Conservation (phyloP, 2,329 filamentous ascomycete species). For the Thielaviopsis ethacetica region DNA sequence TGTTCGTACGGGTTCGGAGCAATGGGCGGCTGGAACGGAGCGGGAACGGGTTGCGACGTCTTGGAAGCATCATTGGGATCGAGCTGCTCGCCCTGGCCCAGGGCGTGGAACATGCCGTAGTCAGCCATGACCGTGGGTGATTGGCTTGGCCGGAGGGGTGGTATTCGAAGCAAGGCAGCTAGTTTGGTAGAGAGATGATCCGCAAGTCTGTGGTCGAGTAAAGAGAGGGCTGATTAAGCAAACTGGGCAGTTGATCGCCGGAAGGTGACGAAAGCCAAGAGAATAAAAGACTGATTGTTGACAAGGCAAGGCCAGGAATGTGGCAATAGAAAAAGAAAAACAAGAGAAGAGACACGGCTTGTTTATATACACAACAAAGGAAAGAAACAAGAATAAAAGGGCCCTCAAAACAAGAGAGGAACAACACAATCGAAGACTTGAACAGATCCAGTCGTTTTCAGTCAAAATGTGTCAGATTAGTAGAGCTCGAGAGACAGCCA, state of each 20-base stretch:
- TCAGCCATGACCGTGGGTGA: slow-evolving; percentile 29
- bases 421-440: not conserved
- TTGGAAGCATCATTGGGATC: slow-evolving; percentile 38
- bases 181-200: not conserved
- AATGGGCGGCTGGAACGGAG: slow-evolving; percentile 40
- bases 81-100: slow-evolving; percentile 37
- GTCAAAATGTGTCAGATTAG: not conserved
- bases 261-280: too few species aligned
- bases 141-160: not conserved
- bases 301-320: not conserved
- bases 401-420: not conserved
- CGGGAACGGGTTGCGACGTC: slow-evolving; percentile 31
- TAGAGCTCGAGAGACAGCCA: not conserved
- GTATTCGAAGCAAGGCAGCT: not conserved
- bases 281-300: not conserved
- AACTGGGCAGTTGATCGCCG: not conserved
- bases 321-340: not conserved
- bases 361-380: not conserved
- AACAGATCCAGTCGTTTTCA: not conserved
- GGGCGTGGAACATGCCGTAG: slow-evolving; percentile 37
- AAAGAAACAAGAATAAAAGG: not conserved
- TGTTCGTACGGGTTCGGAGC: slow-evolving; percentile 39
- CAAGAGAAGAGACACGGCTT: not conserved
- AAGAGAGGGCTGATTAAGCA: too few species aligned
- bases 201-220: not conserved